These are phyloP conservation scores for Trypanosoma vivax DNA, from an alignment of 208 protist genomes.

Conservation along the genomic window DNA sequence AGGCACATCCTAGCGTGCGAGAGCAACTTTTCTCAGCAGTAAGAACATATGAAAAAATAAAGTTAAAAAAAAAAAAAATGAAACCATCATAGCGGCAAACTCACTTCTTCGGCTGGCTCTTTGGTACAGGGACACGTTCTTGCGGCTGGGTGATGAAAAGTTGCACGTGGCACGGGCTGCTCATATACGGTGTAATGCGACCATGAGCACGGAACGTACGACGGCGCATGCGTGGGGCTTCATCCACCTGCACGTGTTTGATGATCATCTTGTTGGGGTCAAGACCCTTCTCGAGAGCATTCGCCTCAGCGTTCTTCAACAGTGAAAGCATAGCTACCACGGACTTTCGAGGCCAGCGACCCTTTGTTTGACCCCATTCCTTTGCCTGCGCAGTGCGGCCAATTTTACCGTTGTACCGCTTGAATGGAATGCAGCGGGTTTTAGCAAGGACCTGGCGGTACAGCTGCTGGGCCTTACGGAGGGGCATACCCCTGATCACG, in stretches of 20 bases:
- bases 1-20: background rate
- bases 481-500: slow-evolving; percentile 77
- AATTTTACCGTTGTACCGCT: slow-evolving; percentile 89
- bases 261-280: slow-evolving; percentile 90
- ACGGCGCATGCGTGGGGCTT: slow-evolving; percentile 87
- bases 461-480: slow-evolving; percentile 86
- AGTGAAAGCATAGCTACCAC: slow-evolving; percentile 87
- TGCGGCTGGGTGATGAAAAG: slow-evolving; percentile 80
- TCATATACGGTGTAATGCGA: slow-evolving; percentile 92
- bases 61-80: slow-evolving; percentile 4
- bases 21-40: slow-evolving; percentile 5
- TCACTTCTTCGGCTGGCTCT: slow-evolving; percentile 83
- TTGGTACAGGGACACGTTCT: slow-evolving; percentile 73
- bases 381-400: slow-evolving; percentile 91
- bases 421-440: slow-evolving; percentile 93
- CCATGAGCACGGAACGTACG: slow-evolving; percentile 94
- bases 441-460: slow-evolving; percentile 92
- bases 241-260: slow-evolving; percentile 90
- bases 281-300: slow-evolving; percentile 85
- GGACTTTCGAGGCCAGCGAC: slow-evolving; percentile 93
- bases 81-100: slow-evolving; percentile 10
- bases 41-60: slow-evolving; percentile 18
- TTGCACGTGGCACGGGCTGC: slow-evolving; percentile 79
- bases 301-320: slow-evolving; percentile 92
- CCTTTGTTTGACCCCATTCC: slow-evolving; percentile 88